Evolutionary conservation across 257 asterid genomes (phyloP).

Genomic region (Pogostemon cablin): DNA sequence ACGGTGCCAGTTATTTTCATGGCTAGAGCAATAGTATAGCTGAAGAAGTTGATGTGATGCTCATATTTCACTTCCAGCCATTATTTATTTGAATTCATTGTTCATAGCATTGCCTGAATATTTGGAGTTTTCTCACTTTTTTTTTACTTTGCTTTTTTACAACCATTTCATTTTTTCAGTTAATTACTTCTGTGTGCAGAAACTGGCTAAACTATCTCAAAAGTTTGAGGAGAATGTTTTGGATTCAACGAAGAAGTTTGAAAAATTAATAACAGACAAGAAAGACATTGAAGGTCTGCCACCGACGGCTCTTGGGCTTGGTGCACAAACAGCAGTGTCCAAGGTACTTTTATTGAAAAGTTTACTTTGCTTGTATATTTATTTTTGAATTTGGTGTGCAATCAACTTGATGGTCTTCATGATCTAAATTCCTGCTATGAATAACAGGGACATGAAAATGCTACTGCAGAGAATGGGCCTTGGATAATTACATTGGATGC

Average conservation of each 20-base stretch:
- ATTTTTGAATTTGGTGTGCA: conserved; percentile 21
- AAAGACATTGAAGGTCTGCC: conserved; percentile 93
- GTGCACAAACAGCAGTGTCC: conserved; percentile 95
- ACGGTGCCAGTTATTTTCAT: background rate
- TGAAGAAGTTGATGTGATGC: conserved; percentile 23
- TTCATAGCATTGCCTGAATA: conserved; percentile 20
- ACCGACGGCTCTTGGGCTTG: conserved; percentile 85
- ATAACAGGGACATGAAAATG: conserved; percentile 88
- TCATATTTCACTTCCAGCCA: conserved; percentile 12
- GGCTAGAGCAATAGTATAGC: background rate
- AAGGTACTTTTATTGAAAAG: conserved; percentile 51
- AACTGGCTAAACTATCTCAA: conserved; percentile 76
- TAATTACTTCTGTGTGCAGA: conserved; percentile 51
- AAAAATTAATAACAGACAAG: conserved; percentile 85
- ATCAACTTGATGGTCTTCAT: conserved; percentile 12
- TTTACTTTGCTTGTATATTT: conserved; percentile 22
- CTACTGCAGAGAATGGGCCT: conserved; percentile 92
- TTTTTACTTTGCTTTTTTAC: background rate
- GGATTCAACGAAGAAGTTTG: conserved; percentile 94
- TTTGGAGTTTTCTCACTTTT: background rate
- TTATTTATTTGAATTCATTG: conserved; percentile 1
- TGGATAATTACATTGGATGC: conserved; percentile 95
- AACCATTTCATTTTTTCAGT: background rate
- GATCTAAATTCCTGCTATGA: conserved; percentile 27
- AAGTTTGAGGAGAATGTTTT: conserved; percentile 94